These are phyloP conservation scores for Apiosordaria backusii DNA, from an alignment of 495 filamentous ascomycete genomes.

Conservation along the genomic window DNA sequence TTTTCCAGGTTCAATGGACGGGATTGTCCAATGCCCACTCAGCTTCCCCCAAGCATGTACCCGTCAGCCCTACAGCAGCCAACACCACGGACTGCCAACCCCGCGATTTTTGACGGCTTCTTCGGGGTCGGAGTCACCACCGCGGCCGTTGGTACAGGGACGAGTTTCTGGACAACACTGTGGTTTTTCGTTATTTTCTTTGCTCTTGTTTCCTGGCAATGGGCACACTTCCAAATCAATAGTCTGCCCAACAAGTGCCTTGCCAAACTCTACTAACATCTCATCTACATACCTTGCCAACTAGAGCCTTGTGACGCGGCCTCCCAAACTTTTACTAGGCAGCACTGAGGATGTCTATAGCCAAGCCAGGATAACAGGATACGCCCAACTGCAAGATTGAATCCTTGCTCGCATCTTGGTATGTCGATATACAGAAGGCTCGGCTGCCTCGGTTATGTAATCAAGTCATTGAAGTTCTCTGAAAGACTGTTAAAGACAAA, in stretches of 20 bases:
- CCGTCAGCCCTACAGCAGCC: not conserved
- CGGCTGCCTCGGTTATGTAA: not conserved
- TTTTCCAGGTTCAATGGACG: not conserved
- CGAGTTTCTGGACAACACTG: not conserved
- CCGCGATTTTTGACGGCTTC: not conserved
- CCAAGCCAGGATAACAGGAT: not conserved
- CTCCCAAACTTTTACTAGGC: not conserved
- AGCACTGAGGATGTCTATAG: not conserved
- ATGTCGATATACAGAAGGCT: not conserved
- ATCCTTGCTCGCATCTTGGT: not conserved
- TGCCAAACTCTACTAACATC: not conserved
- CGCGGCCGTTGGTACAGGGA: not conserved
- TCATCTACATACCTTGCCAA: not conserved
- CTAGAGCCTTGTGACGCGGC: not conserved
- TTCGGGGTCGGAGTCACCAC: not conserved
- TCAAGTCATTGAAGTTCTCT: not conserved
- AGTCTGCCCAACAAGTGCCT: not conserved
- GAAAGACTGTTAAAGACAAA: not conserved
- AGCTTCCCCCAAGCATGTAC: not conserved
- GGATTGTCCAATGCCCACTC: not conserved
- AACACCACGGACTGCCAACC: not conserved
- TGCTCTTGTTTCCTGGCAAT: not conserved
- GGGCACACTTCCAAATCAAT: too few relatives aligned
- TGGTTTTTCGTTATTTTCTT: not conserved
- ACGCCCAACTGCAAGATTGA: not conserved